Base-by-base conservation (phyloP, 2,329 filamentous ascomycete species). In the Talaromyces islandicus region DNA sequence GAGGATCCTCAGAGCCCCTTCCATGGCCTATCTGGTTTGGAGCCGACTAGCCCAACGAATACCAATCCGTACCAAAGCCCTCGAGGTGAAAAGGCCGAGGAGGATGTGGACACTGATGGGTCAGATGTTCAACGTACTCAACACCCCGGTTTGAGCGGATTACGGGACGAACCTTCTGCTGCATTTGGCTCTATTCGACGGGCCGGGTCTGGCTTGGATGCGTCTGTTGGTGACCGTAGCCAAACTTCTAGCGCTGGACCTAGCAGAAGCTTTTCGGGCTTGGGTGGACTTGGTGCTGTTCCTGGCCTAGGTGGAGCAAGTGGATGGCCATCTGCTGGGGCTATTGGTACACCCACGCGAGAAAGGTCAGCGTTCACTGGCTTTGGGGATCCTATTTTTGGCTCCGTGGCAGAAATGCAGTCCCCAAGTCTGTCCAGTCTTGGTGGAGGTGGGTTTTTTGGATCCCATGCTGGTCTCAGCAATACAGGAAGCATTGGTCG, bases 21-120 rank as follows among this genome's bases (percentile, higher is more conserved):
- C 54, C 76, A 78, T 56, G 74, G 77, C 54, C 81, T 87, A 64
- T 24, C 24, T 29, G 48, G 48, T 19, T 27, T 60, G n/a, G 90
- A 91, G 61, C 88, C 90, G 0, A 85, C 91, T 70, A 97, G 93
- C 71, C 94, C 94, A 11, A 94, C 92, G 0, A 91, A 96, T 69
- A 97, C 94, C 3, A 99, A 99, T 70, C 94, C 94, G 1, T 99
- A 94, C 71, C 90, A 92, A 64, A 97, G 93, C 72, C 94, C 94
- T 2, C 86, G 89, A 7, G 89, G 88, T 41, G 89, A 92, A 27
- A 86, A 86, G 51, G 80, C 79, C 5, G 86, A 90, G 54, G 83
- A 86, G 62, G 83, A 84, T 64, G 80, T 82, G 52, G 83, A 88
- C 51, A 77, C 79, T 6, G 80, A 81, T 54, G 83, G 82, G 27